Conservation (phyloP, 371 early-diverging fungal species). For the Amoeboaphelidium occidentale region DNA sequence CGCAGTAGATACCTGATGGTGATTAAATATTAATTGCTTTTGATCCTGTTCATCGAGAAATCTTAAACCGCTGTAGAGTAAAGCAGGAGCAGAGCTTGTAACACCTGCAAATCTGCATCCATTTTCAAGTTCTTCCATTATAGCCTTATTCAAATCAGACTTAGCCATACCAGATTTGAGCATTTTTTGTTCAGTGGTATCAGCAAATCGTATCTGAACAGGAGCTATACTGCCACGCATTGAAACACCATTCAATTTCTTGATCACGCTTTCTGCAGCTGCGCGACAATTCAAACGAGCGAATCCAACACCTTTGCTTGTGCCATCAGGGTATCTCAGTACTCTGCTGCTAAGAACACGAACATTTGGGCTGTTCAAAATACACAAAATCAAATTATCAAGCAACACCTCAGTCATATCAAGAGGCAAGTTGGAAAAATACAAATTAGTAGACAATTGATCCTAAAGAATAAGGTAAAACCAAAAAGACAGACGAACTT, state of each 20-base stretch:
- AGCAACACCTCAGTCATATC: slow-evolving; percentile 41
- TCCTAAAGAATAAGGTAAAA: no score
- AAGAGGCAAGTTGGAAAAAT: slow-evolving; percentile 52
- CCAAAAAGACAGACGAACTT: no score
- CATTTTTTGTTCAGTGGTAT: slow-evolving; percentile 47
- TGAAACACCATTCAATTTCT: slow-evolving; percentile 30
- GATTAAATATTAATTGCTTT: neutral
- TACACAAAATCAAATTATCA: no score
- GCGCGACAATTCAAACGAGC: slow-evolving; percentile 41
- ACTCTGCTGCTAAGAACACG: no score
- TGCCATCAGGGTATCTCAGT: no score
- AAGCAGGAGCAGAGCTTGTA: slow-evolving; percentile 10
- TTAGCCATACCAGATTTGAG: slow-evolving; percentile 21
- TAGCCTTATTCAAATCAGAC: no score
- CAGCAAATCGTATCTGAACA: slow-evolving; percentile 54
- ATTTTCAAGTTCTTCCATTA: neutral
- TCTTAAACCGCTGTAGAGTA: slow-evolving; percentile 9
- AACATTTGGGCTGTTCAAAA: no score
- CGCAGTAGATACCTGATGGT: neutral
- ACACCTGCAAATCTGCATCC: slow-evolving; percentile 2
- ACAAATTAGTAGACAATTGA: slow-evolving; percentile 47
- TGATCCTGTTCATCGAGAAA: slow-evolving; percentile 6
- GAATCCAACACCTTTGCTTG: slow-evolving; percentile 54
- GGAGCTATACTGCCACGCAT: slow-evolving; percentile 36
- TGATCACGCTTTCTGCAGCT: slow-evolving; percentile 34